Percentiles rank a stretch among this genome's conserved stretches.
These are phyloP conservation scores for Patellifolia procumbens DNA, from an alignment of 179 eudicot genomes.

Conservation along the genomic window DNA sequence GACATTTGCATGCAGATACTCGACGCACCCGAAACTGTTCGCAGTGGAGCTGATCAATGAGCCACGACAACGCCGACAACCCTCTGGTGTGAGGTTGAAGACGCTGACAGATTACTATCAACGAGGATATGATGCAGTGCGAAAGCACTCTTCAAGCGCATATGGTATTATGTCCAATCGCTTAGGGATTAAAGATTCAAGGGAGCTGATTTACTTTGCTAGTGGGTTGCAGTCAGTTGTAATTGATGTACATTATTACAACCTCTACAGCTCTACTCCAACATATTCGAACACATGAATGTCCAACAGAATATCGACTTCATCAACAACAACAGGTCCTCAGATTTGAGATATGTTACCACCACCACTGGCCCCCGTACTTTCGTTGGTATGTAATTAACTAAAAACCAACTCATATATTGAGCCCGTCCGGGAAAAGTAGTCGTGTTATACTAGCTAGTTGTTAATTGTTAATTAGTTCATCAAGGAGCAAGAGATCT, in stretches of 20 bases:
- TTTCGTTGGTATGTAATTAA: slow-evolving; percentile 62
- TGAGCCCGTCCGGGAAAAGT: no score
- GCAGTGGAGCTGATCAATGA: slow-evolving; percentile 79
- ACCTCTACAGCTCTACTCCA: slow-evolving; percentile 44
- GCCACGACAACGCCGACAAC: no score
- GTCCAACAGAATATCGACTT: slow-evolving; percentile 60
- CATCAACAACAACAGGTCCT: slow-evolving; percentile 37
- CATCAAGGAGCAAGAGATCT: no score
- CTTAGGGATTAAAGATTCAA: slow-evolving; percentile 39
- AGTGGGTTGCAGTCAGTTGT: slow-evolving; percentile 39
- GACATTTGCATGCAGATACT: slow-evolving; percentile 43
- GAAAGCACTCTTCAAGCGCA: slow-evolving; percentile 55
- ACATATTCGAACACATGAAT: slow-evolving; percentile 32
- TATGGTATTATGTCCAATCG: slow-evolving; percentile 60
- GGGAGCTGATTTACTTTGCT: slow-evolving; percentile 56
- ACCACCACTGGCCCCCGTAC: slow-evolving; percentile 64
- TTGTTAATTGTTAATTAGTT: no score
- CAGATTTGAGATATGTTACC: slow-evolving; percentile 40
- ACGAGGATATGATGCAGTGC: slow-evolving; percentile 56
- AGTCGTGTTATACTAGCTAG: no score
- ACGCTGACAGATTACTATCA: slow-evolving; percentile 48
- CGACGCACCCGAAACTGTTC: slow-evolving; percentile 44
- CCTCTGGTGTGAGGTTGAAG: slow-evolving; percentile 51
- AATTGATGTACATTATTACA: slow-evolving; percentile 72
- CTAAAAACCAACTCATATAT: no score